Base-by-base conservation (phyloP, 805 yeast species). In the Candida bentonensis region DNA sequence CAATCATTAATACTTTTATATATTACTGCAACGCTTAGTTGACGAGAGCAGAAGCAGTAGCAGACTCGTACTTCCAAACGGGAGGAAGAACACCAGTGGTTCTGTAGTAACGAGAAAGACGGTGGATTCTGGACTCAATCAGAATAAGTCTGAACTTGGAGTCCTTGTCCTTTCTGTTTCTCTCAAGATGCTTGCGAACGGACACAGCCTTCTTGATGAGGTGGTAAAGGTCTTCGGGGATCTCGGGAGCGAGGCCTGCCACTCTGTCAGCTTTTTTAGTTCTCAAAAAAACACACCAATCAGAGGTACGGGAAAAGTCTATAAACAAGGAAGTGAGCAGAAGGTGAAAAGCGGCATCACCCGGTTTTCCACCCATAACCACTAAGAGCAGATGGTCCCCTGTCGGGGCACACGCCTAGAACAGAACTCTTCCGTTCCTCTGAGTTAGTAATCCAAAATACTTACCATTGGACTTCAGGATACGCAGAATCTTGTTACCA, bases 131-230 rank as follows among this genome's bases (percentile, higher is more conserved):
- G 58, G 97, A 89, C 79, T 92, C 99, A 72, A 92, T 88, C 73
- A 92, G 82, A 92, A 92, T 92, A 68, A 92, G 86, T 82, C 99
- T 86, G 95, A 92, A 92, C 78, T 92, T 92, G 63, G 98, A 92
- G 77, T 92, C 99, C 82, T 92, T 89, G 78, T 92, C 99, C 82
- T 92, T 92, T 85, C 99, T 88, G 96, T 92, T 92, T 76, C 94
- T 85, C 78, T 92, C 99, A 70, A 92, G 82, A 76, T 92, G 99
- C 85, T 92, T 92, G 87, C 99, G 92, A 73, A 94, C 96, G 59
- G 96, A 67, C 66, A 92, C 97, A 69, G 99, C 99, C 82, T 92
- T 92, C 87, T 89, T 92, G 70, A 92, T 92, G 74, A 92, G 82
- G 76, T 74, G 88, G 92, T 92, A 92, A 66, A 92, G 82, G 72